Base-by-base conservation (phyloP, 768 basidiomycete genomes). In the Rhodotorula graminis region DNA sequence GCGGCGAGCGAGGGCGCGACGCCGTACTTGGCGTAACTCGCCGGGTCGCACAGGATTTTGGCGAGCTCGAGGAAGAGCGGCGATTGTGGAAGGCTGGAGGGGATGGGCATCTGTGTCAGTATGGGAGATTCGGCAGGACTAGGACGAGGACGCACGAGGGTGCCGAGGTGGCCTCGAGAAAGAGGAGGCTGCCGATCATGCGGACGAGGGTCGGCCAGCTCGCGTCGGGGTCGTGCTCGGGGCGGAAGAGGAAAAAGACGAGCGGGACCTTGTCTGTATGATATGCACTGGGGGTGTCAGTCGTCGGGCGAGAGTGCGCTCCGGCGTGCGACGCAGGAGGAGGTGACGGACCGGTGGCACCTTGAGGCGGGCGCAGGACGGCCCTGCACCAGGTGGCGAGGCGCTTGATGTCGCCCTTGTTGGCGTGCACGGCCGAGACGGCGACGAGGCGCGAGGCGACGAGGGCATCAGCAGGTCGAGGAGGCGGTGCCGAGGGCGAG, bases 61-160 rank as follows among this genome's bases (percentile, higher is more conserved):
- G 47, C 37, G 44, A 76, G 44, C 37, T 76, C 74, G 71, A 76
- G 74, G 33, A 76, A 72, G 6, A 76, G 56, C 0, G 74, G 71
- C 0, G 71, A 55, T 64, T 76, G 74, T 3, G 71, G 61, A 0
- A 63, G 29, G 2, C 74, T 75, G 56, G 8, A 46, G 44, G 15
- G 44, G 6, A 9, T 21, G 5, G 14, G 29, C 8, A 15, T 12
- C 25, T 1, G 15, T 14, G 61, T 55, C 37, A 73, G 47, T n/a
- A n/a, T n/a, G n/a, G n/a, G n/a, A n/a, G n/a, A n/a, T n/a, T n/a
- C n/a, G n/a, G n/a, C n/a, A n/a, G n/a, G n/a, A n/a, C n/a, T n/a
- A n/a, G 21, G 19, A n/a, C 25, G 15, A 11, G n/a, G 29, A 68
- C 74, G 65, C 58, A 75, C 74, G 67, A 64, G 10, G 64, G 58